phyloP scores from a whole-genome alignment of 164 flowering plant species.

The Berberis thunbergii region DNA sequence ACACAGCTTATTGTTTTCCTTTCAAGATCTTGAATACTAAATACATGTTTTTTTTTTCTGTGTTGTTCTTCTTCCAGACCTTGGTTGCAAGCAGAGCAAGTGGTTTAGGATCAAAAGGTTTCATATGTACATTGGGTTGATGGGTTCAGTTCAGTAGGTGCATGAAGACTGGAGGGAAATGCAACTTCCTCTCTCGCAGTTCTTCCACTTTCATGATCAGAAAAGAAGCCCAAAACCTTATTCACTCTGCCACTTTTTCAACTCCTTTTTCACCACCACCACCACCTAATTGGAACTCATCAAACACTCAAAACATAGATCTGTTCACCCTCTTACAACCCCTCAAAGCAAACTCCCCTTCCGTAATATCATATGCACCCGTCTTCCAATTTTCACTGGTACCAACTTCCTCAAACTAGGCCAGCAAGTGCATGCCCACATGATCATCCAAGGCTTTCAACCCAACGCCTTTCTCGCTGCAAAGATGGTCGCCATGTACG shows the following conservation, averaged over 20 bases:
- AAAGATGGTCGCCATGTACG: constrained; percentile 10
- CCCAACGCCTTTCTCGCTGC: constrained; percentile 6
- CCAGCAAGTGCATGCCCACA: constrained; percentile 10
- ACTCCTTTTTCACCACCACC: neutral
- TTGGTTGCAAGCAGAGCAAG: too few relatives aligned
- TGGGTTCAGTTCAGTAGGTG: too few relatives aligned
- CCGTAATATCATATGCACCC: neutral
- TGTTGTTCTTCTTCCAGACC: too few relatives aligned
- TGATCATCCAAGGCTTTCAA: constrained; percentile 5
- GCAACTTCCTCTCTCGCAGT: neutral
- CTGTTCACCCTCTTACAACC: constrained; percentile 6
- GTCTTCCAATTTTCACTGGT: constrained; percentile 5
- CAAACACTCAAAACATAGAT: neutral
- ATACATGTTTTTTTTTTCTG: too few relatives aligned
- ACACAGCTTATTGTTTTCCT: too few relatives aligned
- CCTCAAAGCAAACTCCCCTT: constrained; percentile 1
- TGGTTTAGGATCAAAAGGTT: too few relatives aligned
- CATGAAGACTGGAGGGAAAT: neutral
- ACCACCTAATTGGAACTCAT: constrained; percentile 4
- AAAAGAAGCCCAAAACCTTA: neutral
- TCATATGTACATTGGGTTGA: too few relatives aligned
- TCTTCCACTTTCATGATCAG: neutral
- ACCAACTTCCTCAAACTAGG: constrained; percentile 4
- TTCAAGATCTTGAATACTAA: too few relatives aligned
- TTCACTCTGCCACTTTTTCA: too few relatives aligned